Conservation (phyloP, 148 eudicot species). For the Fagopyrum homotropicum region DNA sequence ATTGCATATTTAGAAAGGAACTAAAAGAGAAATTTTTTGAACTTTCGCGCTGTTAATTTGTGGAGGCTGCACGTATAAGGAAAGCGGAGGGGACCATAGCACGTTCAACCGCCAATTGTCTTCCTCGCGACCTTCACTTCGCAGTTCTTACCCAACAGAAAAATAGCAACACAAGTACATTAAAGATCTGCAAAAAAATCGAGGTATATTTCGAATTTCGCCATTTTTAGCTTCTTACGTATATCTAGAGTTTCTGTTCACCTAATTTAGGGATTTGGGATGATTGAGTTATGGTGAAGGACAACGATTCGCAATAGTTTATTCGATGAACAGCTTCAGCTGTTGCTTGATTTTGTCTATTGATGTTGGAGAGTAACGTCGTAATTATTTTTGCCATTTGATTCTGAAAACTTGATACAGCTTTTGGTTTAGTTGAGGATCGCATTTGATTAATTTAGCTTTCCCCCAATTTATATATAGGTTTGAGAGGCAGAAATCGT, state of each 20-base stretch:
- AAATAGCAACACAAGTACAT: background rate
- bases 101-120: constrained; percentile 41
- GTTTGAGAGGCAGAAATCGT: background rate
- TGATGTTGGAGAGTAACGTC: background rate
- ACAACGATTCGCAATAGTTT: background rate
- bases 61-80: constrained; percentile 3
- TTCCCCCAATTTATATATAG: background rate
- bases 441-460: background rate
- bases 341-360: background rate
- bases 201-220: constrained; percentile 9
- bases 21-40: background rate
- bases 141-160: background rate
- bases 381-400: background rate
- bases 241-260: background rate
- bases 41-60: background rate
- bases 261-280: background rate
- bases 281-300: background rate
- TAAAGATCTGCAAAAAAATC: background rate
- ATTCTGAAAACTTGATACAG: background rate
- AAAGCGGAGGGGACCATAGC: constrained; percentile 4
- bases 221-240: background rate
- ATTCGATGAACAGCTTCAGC: background rate
- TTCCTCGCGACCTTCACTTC: background rate
- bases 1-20: too few species aligned
- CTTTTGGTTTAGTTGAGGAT: background rate